Evolutionary conservation across 2,329 filamentous ascomycete species (phyloP).

Genomic region (Cryphonectria carpinicola): DNA sequence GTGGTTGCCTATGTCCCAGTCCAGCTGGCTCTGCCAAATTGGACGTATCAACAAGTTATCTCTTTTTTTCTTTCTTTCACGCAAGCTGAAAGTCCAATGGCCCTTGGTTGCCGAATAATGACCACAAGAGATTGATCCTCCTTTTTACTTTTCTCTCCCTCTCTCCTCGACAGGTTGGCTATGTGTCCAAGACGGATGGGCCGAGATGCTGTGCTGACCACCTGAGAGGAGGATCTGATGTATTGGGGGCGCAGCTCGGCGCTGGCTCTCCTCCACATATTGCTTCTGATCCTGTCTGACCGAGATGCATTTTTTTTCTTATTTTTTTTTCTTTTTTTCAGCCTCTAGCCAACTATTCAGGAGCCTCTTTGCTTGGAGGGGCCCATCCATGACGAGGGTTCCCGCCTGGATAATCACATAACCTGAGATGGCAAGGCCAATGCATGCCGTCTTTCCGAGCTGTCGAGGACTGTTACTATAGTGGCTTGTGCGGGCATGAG

Average conservation of each 20-base stretch:
- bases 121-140: background rate
- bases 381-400: background rate
- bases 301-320: background rate
- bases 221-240: conserved; percentile 7
- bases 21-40: no score
- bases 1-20: no score
- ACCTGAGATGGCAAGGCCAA: background rate
- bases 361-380: background rate
- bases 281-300: background rate
- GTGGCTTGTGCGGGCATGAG: background rate
- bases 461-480: background rate
- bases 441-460: conserved; percentile 2
- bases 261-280: background rate
- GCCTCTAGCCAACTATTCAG: background rate
- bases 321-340: no score
- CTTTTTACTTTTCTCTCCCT: no score
- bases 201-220: conserved; percentile 22
- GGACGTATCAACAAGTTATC: background rate
- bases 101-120: background rate
- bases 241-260: conserved; percentile 7
- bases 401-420: background rate
- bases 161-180: background rate
- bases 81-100: background rate
- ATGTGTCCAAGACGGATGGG: conserved; percentile 8
- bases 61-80: background rate